These are phyloP conservation scores for Pleurotus eryngii DNA, from an alignment of 768 basidiomycete species.

Conservation along the genomic window DNA sequence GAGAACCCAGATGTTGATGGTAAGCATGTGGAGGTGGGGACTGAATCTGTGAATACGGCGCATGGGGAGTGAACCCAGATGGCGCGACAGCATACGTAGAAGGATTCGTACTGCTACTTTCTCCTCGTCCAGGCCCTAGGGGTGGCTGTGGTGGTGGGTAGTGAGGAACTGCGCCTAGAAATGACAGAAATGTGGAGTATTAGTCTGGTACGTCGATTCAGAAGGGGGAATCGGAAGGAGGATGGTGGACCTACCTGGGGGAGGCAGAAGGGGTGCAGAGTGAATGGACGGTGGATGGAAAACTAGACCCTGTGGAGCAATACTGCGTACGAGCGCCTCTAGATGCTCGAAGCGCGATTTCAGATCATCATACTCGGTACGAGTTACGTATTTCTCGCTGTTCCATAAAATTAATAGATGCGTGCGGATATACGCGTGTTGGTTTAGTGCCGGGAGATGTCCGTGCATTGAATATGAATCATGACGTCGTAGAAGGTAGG, in stretches of 20 bases:
- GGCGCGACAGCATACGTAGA: background rate
- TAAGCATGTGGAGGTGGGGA: background rate
- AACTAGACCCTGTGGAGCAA: slow-evolving; percentile 17
- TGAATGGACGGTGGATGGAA: slow-evolving; percentile 25
- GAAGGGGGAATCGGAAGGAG: slow-evolving; percentile 17
- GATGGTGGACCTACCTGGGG: slow-evolving; percentile 23
- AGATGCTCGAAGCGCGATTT: slow-evolving; percentile 62
- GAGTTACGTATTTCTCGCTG: slow-evolving; percentile 80
- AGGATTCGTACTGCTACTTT: background rate
- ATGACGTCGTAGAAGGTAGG: background rate
- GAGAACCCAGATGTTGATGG: background rate
- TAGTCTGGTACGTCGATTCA: slow-evolving; percentile 33
- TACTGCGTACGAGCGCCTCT: slow-evolving; percentile 43
- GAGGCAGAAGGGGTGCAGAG: background rate
- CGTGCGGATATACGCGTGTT: slow-evolving; percentile 1
- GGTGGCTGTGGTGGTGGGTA: background rate
- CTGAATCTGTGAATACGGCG: background rate
- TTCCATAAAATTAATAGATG: slow-evolving; percentile 9
- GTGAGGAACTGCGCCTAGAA: slow-evolving; percentile 15
- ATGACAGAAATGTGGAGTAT: slow-evolving; percentile 19
- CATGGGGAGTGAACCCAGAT: background rate
- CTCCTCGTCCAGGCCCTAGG: background rate
- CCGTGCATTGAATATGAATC: background rate
- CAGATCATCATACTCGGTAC: slow-evolving; percentile 75
- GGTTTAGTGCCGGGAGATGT: background rate